Evolutionary conservation across 768 basidiomycete genomes (phyloP).

Genomic region (Hortiboletus campestris): DNA sequence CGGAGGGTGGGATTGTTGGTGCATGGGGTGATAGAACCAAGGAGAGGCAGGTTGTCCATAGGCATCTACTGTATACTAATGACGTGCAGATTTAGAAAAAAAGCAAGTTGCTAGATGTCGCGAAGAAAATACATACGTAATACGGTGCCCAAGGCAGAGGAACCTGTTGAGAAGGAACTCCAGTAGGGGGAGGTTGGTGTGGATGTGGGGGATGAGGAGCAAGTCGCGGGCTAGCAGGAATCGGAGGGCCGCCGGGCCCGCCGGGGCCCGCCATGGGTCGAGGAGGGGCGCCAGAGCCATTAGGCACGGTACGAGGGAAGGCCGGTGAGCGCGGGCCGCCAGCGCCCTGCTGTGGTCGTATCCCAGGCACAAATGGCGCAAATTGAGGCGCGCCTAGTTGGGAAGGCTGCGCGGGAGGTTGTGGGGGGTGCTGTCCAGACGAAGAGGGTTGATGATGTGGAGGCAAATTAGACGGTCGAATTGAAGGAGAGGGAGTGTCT

Average conservation of each 20-base stretch:
- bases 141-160: constrained; percentile 46
- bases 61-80: constrained; percentile 46
- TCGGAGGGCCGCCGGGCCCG: constrained; percentile 52
- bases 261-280: constrained; percentile 49
- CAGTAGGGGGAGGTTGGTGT: constrained; percentile 53
- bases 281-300: constrained; percentile 48
- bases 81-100: constrained; percentile 4
- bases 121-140: constrained; percentile 49
- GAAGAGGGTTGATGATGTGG: constrained; percentile 41
- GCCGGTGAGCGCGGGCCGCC: constrained; percentile 66
- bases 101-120: not conserved
- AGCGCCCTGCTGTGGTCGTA: constrained; percentile 46
- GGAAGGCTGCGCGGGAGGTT: constrained; percentile 38
- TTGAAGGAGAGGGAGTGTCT: constrained; percentile 57
- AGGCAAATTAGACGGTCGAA: constrained; percentile 52
- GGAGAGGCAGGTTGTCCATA: constrained; percentile 42
- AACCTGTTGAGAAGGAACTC: constrained; percentile 46
- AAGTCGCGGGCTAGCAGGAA: constrained; percentile 65
- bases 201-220: constrained; percentile 46
- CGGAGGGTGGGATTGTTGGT: constrained; percentile 44
- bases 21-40: constrained; percentile 41
- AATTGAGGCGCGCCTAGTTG: constrained; percentile 47
- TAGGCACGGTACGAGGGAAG: constrained; percentile 59
- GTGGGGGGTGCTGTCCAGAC: constrained; percentile 36
- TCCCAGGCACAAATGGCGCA: constrained; percentile 48